phyloP scores from a whole-genome alignment of 2,329 filamentous ascomycete species.

The Aspergillus sp. region DNA sequence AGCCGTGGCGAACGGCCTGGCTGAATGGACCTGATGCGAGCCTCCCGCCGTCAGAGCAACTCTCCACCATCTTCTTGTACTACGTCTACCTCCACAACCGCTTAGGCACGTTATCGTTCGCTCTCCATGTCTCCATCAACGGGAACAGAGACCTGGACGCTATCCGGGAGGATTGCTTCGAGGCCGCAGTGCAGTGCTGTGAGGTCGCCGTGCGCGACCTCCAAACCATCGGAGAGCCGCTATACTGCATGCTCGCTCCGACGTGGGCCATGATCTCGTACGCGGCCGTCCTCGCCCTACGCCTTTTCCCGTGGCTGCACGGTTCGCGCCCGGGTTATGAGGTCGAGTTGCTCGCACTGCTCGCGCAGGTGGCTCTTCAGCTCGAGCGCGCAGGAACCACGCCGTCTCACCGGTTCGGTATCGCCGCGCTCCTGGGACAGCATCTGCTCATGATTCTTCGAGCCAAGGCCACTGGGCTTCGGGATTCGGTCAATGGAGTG shows the following conservation, averaged over 20 bases:
- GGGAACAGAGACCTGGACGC: conserved; percentile 9
- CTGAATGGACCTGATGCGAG: conserved; percentile 1
- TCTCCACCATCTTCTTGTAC: conserved; percentile 19
- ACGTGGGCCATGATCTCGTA: conserved; percentile 35
- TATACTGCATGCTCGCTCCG: conserved; percentile 32
- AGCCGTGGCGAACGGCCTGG: conserved; percentile 24
- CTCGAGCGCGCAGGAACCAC: conserved; percentile 27
- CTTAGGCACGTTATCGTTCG: conserved; percentile 29
- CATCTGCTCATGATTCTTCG: conserved; percentile 27
- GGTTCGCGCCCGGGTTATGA: conserved; percentile 17
- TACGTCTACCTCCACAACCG: conserved; percentile 29
- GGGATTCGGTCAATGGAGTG: neutral
- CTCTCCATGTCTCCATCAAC: conserved; percentile 17
- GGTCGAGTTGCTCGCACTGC: conserved; percentile 24
- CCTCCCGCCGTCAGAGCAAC: conserved; percentile 9
- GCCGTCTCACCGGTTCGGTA: conserved; percentile 27
- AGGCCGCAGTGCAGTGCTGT: conserved; percentile 26
- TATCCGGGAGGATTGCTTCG: conserved; percentile 29
- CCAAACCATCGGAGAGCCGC: conserved; percentile 22
- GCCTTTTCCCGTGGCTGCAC: conserved; percentile 24
- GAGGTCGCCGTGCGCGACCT: conserved; percentile 27
- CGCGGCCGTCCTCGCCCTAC: conserved; percentile 25
- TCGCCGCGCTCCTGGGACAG: conserved; percentile 29
- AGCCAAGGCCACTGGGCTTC: conserved; percentile 15
- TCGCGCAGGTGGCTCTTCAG: conserved; percentile 26